These are phyloP conservation scores for Pseudocercospora pini-densiflorae DNA, from an alignment of 2,329 filamentous ascomycete species.

Conservation along the genomic window DNA sequence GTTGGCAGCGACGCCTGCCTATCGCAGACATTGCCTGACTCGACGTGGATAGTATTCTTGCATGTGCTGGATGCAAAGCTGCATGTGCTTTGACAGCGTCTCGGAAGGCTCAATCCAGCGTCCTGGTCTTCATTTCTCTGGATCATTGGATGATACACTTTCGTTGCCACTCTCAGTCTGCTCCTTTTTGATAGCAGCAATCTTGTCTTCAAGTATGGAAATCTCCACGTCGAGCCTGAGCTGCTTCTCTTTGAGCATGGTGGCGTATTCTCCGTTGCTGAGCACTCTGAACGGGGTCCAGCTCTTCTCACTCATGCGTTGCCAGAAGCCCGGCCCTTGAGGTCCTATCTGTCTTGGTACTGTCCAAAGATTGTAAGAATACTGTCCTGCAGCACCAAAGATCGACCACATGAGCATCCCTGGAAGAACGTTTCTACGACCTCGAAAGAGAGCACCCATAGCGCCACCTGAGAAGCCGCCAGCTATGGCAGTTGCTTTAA, in stretches of 20 bases:
- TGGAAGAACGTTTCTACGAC: constrained; percentile 60
- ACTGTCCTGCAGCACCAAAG: constrained; percentile 62
- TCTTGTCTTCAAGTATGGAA: constrained; percentile 76
- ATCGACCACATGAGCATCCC: constrained; percentile 64
- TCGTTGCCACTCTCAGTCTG: constrained; percentile 17
- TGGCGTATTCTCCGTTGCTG: constrained; percentile 73
- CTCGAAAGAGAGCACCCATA: constrained; percentile 61
- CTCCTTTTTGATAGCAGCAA: constrained; percentile 55
- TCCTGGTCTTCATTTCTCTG: background rate
- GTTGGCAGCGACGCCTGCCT: too few species aligned
- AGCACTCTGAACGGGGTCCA: constrained; percentile 74
- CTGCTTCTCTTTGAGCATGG: constrained; percentile 72
- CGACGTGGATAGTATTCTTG: background rate
- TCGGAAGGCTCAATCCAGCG: background rate
- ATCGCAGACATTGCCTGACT: background rate
- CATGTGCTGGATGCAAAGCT: background rate
- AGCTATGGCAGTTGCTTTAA: constrained; percentile 70
- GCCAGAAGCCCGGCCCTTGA: constrained; percentile 46
- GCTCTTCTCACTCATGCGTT: constrained; percentile 62
- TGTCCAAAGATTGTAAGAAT: constrained; percentile 56
- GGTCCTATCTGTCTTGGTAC: constrained; percentile 41
- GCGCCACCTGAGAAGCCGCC: constrained; percentile 67
- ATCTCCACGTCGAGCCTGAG: constrained; percentile 76
- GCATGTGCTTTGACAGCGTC: background rate
- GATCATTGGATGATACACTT: background rate